A percentile compares a stretch with the other conserved stretches of the same genome.
phyloP scores from a whole-genome alignment of 1,139 yeast genomes.

The Sugiyamaella neomexicana region DNA sequence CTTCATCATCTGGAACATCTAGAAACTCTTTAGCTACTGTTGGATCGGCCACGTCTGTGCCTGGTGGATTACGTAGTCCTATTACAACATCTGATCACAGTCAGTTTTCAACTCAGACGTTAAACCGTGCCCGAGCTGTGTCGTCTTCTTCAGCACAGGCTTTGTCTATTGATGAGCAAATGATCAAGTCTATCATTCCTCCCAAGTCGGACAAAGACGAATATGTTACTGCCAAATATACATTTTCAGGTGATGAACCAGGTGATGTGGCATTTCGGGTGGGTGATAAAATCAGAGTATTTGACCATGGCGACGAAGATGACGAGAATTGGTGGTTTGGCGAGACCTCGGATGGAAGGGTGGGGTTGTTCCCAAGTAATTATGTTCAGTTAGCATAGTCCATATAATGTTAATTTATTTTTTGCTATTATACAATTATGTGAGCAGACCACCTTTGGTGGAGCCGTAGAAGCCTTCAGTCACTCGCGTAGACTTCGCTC shows the following conservation, averaged over 20 bases:
- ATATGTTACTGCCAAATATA: conserved; percentile 39
- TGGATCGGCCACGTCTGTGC: conserved; percentile 8
- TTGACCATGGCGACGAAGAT: conserved; percentile 42
- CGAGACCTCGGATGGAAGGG: conserved; percentile 44
- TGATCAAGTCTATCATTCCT: conserved; percentile 22
- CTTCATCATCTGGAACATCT: conserved; percentile 18
- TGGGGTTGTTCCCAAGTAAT: conserved; percentile 58
- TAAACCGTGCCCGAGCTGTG: conserved; percentile 31
- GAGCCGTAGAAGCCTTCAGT: no score
- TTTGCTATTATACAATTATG: neutral
- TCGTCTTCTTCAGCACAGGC: conserved; percentile 34
- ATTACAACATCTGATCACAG: conserved; percentile 11
- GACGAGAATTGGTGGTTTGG: conserved; percentile 66
- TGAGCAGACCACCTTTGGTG: no score
- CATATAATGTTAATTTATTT: neutral
- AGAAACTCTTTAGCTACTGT: conserved; percentile 6
- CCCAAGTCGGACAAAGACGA: conserved; percentile 31
- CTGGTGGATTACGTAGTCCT: conserved; percentile 14
- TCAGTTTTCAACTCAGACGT: conserved; percentile 9
- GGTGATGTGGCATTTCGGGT: conserved; percentile 53
- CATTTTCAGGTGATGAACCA: conserved; percentile 42
- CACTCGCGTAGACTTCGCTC: conserved; percentile 23
- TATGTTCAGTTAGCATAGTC: conserved; percentile 42
- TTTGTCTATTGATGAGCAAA: conserved; percentile 22
- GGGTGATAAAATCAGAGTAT: conserved; percentile 52